phyloP scores from a whole-genome alignment of 192 early-diverging fungal species.

The Gonapodya prolifera region DNA sequence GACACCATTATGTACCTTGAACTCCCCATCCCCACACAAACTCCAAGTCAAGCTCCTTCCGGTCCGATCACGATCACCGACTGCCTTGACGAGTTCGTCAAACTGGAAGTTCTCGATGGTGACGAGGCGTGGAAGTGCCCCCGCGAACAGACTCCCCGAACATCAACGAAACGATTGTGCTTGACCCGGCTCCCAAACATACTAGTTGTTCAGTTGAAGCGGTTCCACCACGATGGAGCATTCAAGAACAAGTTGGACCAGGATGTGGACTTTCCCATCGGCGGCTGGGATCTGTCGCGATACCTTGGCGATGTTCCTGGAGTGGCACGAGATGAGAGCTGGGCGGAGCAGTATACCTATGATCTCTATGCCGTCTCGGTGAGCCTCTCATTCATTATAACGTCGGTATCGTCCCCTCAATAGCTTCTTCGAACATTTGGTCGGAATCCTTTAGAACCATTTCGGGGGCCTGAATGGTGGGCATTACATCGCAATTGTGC shows the following conservation, averaged over 20 bases:
- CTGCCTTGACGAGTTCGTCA: constrained; percentile 75
- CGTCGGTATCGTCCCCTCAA: too few species aligned
- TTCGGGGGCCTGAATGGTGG: constrained; percentile 62
- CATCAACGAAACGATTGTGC: constrained; percentile 62
- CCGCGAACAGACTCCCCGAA: constrained; percentile 55
- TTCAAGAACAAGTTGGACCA: constrained; percentile 89
- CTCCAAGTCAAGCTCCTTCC: too few species aligned
- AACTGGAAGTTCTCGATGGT: constrained; percentile 76
- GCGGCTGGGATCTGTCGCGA: constrained; percentile 34
- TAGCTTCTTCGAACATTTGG: too few species aligned
- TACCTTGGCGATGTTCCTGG: too few species aligned
- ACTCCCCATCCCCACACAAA: constrained; percentile 63
- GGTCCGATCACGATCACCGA: constrained; percentile 65
- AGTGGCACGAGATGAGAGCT: constrained; percentile 9
- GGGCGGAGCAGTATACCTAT: constrained; percentile 30
- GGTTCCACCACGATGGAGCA: constrained; percentile 83
- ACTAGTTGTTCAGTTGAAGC: constrained; percentile 83
- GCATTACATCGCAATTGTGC: constrained; percentile 58
- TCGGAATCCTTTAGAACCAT: too few species aligned
- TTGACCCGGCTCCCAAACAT: constrained; percentile 75
- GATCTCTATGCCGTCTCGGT: constrained; percentile 66
- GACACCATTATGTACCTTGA: constrained; percentile 84
- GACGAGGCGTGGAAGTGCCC: constrained; percentile 89
- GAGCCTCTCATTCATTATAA: too few species aligned
- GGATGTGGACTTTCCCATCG: constrained; percentile 68